phyloP scores from a whole-genome alignment of 139 green algal species.

The Limnomonas spitsbergensis region DNA sequence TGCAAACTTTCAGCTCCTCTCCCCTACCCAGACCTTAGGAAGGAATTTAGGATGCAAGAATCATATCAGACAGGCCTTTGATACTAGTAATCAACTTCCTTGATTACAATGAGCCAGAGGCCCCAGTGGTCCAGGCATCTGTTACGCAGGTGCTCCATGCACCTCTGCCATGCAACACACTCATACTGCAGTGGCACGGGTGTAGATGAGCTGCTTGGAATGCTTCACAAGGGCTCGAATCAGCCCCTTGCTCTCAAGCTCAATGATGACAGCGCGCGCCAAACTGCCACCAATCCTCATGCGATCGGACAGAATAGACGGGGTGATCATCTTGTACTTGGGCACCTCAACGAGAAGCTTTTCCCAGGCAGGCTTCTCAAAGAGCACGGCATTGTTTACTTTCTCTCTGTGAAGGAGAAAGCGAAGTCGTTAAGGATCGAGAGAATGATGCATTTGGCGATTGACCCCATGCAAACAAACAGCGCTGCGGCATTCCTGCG shows the following conservation, averaged over 20 bases:
- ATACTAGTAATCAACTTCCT: too few relatives aligned
- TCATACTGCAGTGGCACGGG: slow-evolving; percentile 68
- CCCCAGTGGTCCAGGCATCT: too few relatives aligned
- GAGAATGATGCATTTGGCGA: too few relatives aligned
- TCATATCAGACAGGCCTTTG: too few relatives aligned
- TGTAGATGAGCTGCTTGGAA: slow-evolving; percentile 90
- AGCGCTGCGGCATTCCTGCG: too few relatives aligned
- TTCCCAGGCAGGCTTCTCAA: slow-evolving; percentile 95
- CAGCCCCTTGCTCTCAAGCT: slow-evolving; percentile 78
- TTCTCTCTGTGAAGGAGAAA: slow-evolving; percentile 95
- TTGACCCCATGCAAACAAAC: too few relatives aligned
- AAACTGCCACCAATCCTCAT: slow-evolving; percentile 82
- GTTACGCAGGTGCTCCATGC: too few relatives aligned
- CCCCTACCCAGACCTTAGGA: too few relatives aligned
- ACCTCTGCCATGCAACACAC: slow-evolving; percentile 4
- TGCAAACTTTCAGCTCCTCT: too few relatives aligned
- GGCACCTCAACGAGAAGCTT: slow-evolving; percentile 95
- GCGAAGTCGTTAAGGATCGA: too few relatives aligned
- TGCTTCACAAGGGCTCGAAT: slow-evolving; percentile 86
- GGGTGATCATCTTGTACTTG: slow-evolving; percentile 99
- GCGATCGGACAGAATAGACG: slow-evolving; percentile 34
- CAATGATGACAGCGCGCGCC: slow-evolving; percentile 82
- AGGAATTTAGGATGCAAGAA: too few relatives aligned
- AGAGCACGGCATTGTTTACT: slow-evolving; percentile 98
- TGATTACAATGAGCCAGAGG: too few relatives aligned